Evolutionary conservation across 192 early-diverging fungal species (phyloP), one percentile per base, ranked within the genome.

Genomic region (Dispira simplex): DNA sequence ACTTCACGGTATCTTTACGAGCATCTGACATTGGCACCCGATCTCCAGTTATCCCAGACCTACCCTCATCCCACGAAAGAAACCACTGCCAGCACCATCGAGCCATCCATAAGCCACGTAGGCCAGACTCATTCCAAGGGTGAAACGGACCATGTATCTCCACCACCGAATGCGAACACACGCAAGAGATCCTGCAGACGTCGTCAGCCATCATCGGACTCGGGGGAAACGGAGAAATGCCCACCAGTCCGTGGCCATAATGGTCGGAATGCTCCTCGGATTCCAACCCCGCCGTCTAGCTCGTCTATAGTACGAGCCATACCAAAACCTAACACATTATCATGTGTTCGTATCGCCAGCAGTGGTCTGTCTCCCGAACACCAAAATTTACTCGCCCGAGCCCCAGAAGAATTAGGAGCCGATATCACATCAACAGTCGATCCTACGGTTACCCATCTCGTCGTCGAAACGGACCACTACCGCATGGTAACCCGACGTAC

Each of bases 401-500:
- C 23, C 16, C n/a, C 1, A 23, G 49, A 51, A 18, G 23, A 20
- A 8, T 18, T 51, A 8, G 49, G 49, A 51, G 49, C 23, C n/a
- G 16, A 18, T 20, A 4, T 58, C 1, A 43, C 56, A n/a, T 43
- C 56, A 3, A 39, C 26, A 11, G 18, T 58, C 56, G 11, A n/a
- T 16, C 9, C 26, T 28, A 26, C 26, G 56, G 27, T 27, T 28
- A 58, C 56, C 56, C 56, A 58, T 39, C 43, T 58, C 12, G 56
- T 58, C 8, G 16, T 58, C 9, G 56, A 58, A 58, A 27, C 25
- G 28, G 56, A 58, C 43, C 20, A 62, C 2, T 16, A 20, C 8
- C 44, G 59, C n/a, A 25, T 62, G 44, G 59, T 44, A 12, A 20
- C 23, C 16, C 47, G 51, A 44, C 46, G 63, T 20, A 64, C 63